phyloP scores from a whole-genome alignment of 106 monocot genomes.

The Dendrobium chrysotoxum region DNA sequence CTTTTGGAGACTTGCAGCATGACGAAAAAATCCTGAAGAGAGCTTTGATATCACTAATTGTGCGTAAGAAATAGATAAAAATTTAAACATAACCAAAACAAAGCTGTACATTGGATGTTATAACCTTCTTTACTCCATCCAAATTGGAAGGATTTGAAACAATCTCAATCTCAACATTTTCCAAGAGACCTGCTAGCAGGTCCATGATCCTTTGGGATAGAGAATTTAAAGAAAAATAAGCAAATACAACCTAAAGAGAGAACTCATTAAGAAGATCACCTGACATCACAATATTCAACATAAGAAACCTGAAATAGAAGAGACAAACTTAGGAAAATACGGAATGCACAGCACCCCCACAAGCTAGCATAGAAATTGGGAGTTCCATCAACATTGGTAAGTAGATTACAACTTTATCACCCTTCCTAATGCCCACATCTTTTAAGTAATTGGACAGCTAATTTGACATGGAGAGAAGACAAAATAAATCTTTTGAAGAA shows the following conservation, averaged over 20 bases:
- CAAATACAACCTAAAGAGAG: constrained; percentile 86
- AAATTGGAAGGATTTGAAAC: constrained; percentile 51
- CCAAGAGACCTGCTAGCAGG: constrained; percentile 84
- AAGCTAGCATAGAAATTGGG: constrained; percentile 96
- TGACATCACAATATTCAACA: not conserved
- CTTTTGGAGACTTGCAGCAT: constrained; percentile 79
- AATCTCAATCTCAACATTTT: constrained; percentile 88
- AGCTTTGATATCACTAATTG: not conserved
- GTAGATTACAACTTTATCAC: constrained; percentile 87
- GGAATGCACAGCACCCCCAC: constrained; percentile 95
- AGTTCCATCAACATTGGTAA: constrained; percentile 95
- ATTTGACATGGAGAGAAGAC: not conserved
- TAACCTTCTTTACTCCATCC: constrained; percentile 81
- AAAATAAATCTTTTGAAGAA: not conserved
- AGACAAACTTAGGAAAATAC: constrained; percentile 25
- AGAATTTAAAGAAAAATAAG: constrained; percentile 89
- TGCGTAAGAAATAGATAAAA: not conserved
- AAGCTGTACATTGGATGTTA: constrained; percentile 58
- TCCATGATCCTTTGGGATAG: constrained; percentile 79
- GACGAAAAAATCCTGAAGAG: constrained; percentile 79
- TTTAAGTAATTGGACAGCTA: constrained; percentile 95
- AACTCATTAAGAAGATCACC: not conserved
- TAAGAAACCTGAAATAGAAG: not conserved
- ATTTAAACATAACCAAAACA: not conserved
- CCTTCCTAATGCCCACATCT: constrained; percentile 74